Evolutionary conservation across 108 stramenopile species (phyloP).

Genomic region (Stephanodiscus minutulus): DNA sequence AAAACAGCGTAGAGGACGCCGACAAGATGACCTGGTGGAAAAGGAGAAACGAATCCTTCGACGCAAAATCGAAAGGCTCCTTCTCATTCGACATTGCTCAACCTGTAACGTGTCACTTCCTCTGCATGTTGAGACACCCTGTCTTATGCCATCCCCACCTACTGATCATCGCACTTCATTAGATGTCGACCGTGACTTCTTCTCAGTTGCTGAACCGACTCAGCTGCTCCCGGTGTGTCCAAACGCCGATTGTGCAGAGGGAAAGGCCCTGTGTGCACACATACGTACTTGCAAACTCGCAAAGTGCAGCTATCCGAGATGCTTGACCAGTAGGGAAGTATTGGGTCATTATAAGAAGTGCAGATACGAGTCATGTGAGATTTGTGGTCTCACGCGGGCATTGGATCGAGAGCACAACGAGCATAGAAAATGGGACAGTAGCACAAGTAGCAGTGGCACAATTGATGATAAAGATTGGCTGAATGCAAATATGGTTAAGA

Average conservation of each 20-base stretch:
- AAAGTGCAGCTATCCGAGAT: slow-evolving; percentile 28
- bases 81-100: slow-evolving; percentile 44
- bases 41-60: slow-evolving; percentile 21
- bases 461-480: slow-evolving; percentile 28
- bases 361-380: slow-evolving; percentile 19
- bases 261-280: slow-evolving; percentile 32
- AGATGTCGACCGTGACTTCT: background rate
- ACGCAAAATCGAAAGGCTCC: slow-evolving; percentile 45
- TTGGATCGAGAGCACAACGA: background rate
- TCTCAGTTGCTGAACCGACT: background rate
- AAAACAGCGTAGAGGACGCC: background rate
- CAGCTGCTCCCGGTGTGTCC: slow-evolving; percentile 20
- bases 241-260: slow-evolving; percentile 35
- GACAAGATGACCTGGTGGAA: background rate
- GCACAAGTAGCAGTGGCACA: slow-evolving; percentile 19
- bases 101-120: slow-evolving; percentile 21
- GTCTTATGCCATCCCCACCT: background rate
- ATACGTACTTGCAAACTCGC: slow-evolving; percentile 29
- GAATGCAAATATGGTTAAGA: slow-evolving; percentile 15
- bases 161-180: background rate
- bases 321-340: slow-evolving; percentile 39
- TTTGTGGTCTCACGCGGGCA: slow-evolving; percentile 38
- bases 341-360: slow-evolving; percentile 37
- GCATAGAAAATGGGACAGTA: background rate
- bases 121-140: slow-evolving; percentile 6